Conservation (phyloP, 2,329 filamentous ascomycete species). For the Lecanosticta acicola region DNA sequence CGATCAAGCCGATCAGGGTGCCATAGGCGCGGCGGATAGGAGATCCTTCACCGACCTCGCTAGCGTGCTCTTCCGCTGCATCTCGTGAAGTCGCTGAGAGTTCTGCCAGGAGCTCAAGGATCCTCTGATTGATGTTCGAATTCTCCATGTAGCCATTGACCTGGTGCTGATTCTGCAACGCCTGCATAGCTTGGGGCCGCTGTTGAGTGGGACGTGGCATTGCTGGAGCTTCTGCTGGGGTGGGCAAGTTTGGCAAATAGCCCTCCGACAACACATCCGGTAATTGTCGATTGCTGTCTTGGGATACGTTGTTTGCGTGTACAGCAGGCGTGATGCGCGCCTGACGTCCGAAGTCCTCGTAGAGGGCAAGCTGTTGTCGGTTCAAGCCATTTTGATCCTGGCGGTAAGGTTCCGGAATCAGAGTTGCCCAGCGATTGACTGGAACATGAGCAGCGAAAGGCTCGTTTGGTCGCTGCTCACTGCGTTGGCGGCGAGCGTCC, state of each 20-base stretch:
- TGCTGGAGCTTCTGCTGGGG: conserved; percentile 57
- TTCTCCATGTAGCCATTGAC: conserved; percentile 57
- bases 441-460: conserved; percentile 71
- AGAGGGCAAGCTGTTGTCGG: conserved; percentile 87
- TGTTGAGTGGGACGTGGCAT: conserved; percentile 55
- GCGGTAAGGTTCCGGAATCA: conserved; percentile 90
- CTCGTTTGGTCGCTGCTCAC: conserved; percentile 69
- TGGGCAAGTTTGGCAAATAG: conserved; percentile 58
- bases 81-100: conserved; percentile 53
- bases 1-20: conserved; percentile 50
- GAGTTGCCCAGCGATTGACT: conserved; percentile 83
- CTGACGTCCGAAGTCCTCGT: conserved; percentile 90
- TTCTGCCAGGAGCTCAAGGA: conserved; percentile 52
- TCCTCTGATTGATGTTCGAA: conserved; percentile 48
- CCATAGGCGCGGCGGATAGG: conserved; percentile 55
- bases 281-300: conserved; percentile 55
- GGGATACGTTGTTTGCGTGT: conserved; percentile 52
- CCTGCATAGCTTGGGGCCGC: conserved; percentile 37
- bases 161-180: conserved; percentile 37
- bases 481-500: conserved; percentile 70
- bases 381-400: conserved; percentile 71
- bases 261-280: conserved; percentile 59
- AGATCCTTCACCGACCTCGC: conserved; percentile 51
- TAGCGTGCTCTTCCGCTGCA: conserved; percentile 53
- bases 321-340: conserved; percentile 53